Conservation (phyloP, 2,329 filamentous ascomycete genomes). For the Diaporthe eres region DNA sequence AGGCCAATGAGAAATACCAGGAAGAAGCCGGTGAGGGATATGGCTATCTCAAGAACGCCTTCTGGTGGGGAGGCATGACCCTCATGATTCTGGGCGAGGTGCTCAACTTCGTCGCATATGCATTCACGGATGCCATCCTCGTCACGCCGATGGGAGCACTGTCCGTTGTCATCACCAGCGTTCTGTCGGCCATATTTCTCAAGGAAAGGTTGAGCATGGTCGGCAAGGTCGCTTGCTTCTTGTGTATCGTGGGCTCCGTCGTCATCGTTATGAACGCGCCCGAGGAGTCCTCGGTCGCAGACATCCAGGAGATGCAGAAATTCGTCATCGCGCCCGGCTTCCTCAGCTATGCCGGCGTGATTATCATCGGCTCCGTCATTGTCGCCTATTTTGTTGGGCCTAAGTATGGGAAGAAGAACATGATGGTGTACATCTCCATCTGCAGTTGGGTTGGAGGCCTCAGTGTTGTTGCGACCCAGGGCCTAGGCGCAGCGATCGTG, state of each 20-base stretch:
- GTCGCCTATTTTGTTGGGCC: slow-evolving; percentile 87
- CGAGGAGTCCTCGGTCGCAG: slow-evolving; percentile 83
- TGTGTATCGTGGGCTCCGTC: slow-evolving; percentile 93
- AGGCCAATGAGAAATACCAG: slow-evolving; percentile 95
- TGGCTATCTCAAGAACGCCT: slow-evolving; percentile 94
- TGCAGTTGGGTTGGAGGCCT: slow-evolving; percentile 95
- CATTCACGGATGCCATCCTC: slow-evolving; percentile 79
- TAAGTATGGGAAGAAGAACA: slow-evolving; percentile 93
- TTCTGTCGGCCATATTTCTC: slow-evolving; percentile 93
- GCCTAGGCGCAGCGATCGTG: slow-evolving; percentile 90
- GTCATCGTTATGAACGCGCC: slow-evolving; percentile 97
- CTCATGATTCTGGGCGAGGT: slow-evolving; percentile 97
- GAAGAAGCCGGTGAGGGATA: slow-evolving; percentile 97
- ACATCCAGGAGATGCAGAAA: slow-evolving; percentile 92
- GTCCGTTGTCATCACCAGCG: slow-evolving; percentile 91
- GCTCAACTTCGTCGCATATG: slow-evolving; percentile 97
- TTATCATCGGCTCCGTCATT: slow-evolving; percentile 80
- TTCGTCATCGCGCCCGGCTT: slow-evolving; percentile 92
- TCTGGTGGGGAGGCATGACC: slow-evolving; percentile 96
- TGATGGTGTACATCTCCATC: slow-evolving; percentile 97
- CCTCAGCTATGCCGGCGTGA: slow-evolving; percentile 84
- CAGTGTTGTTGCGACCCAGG: slow-evolving; percentile 95
- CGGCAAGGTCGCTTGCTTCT: slow-evolving; percentile 95
- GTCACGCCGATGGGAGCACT: slow-evolving; percentile 66
- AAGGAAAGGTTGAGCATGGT: slow-evolving; percentile 97